Conservation (phyloP, 495 filamentous ascomycete species). For the Hypoxylon crocopeplum region DNA sequence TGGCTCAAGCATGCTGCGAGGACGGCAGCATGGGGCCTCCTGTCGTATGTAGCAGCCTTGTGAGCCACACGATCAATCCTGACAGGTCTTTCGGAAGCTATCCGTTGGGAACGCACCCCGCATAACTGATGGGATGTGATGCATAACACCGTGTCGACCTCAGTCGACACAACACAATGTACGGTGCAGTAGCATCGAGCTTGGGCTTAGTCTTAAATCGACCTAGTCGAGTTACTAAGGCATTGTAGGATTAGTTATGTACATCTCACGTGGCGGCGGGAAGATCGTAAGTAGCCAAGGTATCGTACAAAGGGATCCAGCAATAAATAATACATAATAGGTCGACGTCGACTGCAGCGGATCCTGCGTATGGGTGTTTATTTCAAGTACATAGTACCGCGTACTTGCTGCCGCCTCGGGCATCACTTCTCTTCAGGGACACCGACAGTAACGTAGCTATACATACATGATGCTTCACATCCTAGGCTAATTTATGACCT, state of each 20-base stretch:
- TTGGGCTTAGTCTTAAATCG: conserved; percentile 18
- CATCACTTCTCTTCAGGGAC: conserved; percentile 34
- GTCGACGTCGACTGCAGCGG: no score
- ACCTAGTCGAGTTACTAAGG: conserved; percentile 23
- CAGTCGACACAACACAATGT: conserved; percentile 7
- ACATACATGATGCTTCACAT: background rate
- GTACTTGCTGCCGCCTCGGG: conserved; percentile 15
- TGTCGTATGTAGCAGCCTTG: conserved; percentile 17
- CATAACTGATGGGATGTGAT: conserved; percentile 26
- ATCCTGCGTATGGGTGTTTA: conserved; percentile 1
- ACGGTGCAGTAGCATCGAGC: conserved; percentile 6
- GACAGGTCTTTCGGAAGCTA: conserved; percentile 34
- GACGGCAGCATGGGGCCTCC: conserved; percentile 7
- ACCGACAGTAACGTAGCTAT: conserved; percentile 36
- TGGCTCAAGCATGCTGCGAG: conserved; percentile 13
- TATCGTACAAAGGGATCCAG: conserved; percentile 25
- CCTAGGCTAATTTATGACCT: conserved; percentile 28
- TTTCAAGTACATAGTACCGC: background rate
- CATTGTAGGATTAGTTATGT: conserved; percentile 18
- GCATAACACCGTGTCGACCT: conserved; percentile 22
- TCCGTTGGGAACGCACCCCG: conserved; percentile 37
- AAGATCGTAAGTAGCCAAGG: conserved; percentile 34
- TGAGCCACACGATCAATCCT: conserved; percentile 21
- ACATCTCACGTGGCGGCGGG: conserved; percentile 38
- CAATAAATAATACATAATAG: background rate